Percentiles rank a stretch among this genome's conserved stretches.
phyloP scores from a whole-genome alignment of 805 yeast species.

The Phaffomyces opuntiae region DNA sequence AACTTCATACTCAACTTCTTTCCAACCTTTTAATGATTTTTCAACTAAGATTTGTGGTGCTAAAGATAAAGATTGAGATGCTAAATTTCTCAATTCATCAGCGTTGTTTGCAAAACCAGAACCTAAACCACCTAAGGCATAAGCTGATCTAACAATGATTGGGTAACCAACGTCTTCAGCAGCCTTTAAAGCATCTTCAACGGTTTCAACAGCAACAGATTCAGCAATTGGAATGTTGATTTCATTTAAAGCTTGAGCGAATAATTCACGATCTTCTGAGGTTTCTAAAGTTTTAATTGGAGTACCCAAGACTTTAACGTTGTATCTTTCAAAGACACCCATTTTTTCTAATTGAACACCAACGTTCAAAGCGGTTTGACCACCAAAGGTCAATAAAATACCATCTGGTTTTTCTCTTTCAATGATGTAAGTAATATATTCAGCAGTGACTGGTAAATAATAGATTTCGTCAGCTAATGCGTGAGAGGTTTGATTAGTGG shows the following conservation, averaged over 20 bases:
- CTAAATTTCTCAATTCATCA: slow-evolving; percentile 76
- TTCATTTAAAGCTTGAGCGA: slow-evolving; percentile 91
- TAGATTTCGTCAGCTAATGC: slow-evolving; percentile 93
- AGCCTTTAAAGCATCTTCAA: slow-evolving; percentile 89
- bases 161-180: slow-evolving; percentile 89
- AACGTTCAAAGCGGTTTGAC: slow-evolving; percentile 95
- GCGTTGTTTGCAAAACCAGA: slow-evolving; percentile 91
- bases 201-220: slow-evolving; percentile 89
- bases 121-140: slow-evolving; percentile 95
- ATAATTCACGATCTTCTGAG: slow-evolving; percentile 95
- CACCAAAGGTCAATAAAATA: slow-evolving; percentile 92
- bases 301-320: slow-evolving; percentile 93
- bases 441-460: slow-evolving; percentile 94
- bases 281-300: slow-evolving; percentile 94
- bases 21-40: slow-evolving; percentile 97
- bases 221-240: slow-evolving; percentile 95
- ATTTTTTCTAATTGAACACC: slow-evolving; percentile 92
- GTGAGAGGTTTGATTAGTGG: slow-evolving; percentile 94
- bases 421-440: slow-evolving; percentile 89
- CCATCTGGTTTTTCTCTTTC: slow-evolving; percentile 97
- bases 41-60: slow-evolving; percentile 96
- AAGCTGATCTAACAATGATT: slow-evolving; percentile 94
- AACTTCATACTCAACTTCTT: slow-evolving; percentile 97
- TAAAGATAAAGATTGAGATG: slow-evolving; percentile 81
- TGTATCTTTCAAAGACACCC: slow-evolving; percentile 88